Evolutionary conservation across 306 rosid genomes (phyloP), one percentile per base, ranked within the genome.

Genomic region (Rosa lucieae): DNA sequence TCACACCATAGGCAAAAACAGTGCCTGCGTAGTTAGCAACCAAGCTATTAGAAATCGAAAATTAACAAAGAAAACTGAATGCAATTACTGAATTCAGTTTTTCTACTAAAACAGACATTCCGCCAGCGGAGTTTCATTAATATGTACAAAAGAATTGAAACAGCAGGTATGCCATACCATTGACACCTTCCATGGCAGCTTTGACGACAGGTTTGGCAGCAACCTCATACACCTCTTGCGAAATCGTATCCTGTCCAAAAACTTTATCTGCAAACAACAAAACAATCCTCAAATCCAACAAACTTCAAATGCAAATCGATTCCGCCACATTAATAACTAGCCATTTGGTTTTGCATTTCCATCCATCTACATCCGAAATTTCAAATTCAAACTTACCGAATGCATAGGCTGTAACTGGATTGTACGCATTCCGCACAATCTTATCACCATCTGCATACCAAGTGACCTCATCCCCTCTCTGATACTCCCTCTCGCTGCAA

Each of bases 151-250:
- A 26, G 9, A 32, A 44, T 44, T 10, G 52, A 44, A 69, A 70
- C 9, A 49, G 73, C 23, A 56, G 52, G 18, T 37, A 43, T 43
- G 76, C 6, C 74, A 62, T 90, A 96, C 99, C 99, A 81, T 92
- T 93, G 85, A 93, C 86, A 73, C 99, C 99, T 81, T 96, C 99
- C 99, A 96, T 96, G 71, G 99, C 96, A 84, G 97, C 90, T 87
- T 90, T 96, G 66, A 96, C 97, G 4, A 96, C 97, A 65, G 99
- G 99, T 81, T 87, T 96, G 13, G 98, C 98, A 6, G 99, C 99
- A 40, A 93, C 97, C 80, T 96, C 99, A 72, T 96, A 96, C 72
- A 96, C 99, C 81, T 93, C 96, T 1, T 84, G 96, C 2, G 99
- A 84, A 81, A 8, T 35, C n/a, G 97, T 85, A 78, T 96, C 91